Evolutionary conservation across 2,329 filamentous ascomycete species (phyloP).

Genomic region (Colletotrichum phormii): DNA sequence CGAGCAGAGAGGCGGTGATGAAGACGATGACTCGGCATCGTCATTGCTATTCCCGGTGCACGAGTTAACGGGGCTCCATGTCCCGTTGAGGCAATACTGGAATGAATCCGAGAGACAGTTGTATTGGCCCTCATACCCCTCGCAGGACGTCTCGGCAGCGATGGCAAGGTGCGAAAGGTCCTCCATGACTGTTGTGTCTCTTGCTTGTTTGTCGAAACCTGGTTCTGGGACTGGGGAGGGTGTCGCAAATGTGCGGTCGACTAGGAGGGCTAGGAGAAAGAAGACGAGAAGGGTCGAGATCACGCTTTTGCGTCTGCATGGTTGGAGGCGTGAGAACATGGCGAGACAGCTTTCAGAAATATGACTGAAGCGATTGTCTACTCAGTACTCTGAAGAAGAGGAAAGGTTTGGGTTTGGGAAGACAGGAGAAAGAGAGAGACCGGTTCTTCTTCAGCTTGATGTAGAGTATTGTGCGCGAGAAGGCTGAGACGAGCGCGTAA

Average conservation of each 20-base stretch:
- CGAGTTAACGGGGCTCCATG: constrained; percentile 52
- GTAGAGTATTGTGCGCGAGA: not conserved
- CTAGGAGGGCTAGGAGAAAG: constrained; percentile 6
- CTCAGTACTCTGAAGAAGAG: accelerated
- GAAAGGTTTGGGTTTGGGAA: not conserved
- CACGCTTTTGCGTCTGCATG: constrained; percentile 3
- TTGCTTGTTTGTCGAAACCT: not conserved
- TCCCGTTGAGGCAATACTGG: constrained; percentile 62
- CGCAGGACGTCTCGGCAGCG: constrained; percentile 53
- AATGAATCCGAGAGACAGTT: constrained; percentile 63
- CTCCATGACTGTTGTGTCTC: not conserved
- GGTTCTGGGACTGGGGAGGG: not conserved
- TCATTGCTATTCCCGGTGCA: not conserved
- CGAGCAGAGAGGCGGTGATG: not conserved
- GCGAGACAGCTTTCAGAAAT: not conserved
- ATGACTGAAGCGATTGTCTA: not conserved
- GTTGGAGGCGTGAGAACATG: not conserved
- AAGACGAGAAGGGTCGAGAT: constrained; percentile 2
- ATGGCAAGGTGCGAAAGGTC: constrained; percentile 41
- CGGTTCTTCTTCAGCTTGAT: not conserved
- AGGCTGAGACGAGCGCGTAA: not conserved
- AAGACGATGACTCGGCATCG: not conserved
- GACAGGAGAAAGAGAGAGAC: not conserved
- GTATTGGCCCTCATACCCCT: constrained; percentile 61
- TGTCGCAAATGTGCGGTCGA: constrained; percentile 26